Percentiles rank a stretch among this genome's conserved stretches.
phyloP scores from a whole-genome alignment of 805 yeast species.

The Wickerhamiella siamensis region DNA sequence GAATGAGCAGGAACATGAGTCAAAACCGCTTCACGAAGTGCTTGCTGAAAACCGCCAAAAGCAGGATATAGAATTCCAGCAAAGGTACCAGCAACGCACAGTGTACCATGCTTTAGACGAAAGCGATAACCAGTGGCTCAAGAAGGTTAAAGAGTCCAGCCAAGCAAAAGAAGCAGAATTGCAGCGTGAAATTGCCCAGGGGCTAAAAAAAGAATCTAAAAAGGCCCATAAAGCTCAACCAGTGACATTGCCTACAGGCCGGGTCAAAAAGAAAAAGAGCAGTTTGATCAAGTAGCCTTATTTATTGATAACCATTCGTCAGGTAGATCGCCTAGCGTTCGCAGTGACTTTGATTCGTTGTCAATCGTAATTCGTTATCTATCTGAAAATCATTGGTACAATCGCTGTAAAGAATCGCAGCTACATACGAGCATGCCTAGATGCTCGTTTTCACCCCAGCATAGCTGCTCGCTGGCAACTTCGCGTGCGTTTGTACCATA shows the following conservation, averaged over 20 bases:
- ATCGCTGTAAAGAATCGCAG: background rate
- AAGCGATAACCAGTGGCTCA: background rate
- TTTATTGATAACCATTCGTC: background rate
- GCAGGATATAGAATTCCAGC: background rate
- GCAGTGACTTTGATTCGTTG: too few relatives aligned
- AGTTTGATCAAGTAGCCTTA: background rate
- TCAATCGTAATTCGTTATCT: too few relatives aligned
- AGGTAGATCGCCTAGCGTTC: too few relatives aligned
- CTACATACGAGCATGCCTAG: conserved; percentile 1
- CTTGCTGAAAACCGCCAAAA: background rate
- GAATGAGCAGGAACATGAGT: background rate
- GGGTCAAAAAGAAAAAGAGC: background rate
- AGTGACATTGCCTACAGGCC: background rate
- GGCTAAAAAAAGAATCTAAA: background rate
- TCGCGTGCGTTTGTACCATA: conserved; percentile 1
- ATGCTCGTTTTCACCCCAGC: background rate
- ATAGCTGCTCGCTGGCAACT: background rate
- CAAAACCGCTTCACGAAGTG: background rate
- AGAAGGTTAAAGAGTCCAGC: background rate
- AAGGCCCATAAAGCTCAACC: background rate
- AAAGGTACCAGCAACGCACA: background rate
- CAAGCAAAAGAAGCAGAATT: background rate
- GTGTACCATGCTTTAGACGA: background rate
- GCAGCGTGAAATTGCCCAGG: background rate
- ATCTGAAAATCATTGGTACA: background rate